Evolutionary conservation across 2,329 filamentous ascomycete species (phyloP), one percentile per base, ranked within the genome.

Genomic region (Conoideocrella luteorostrata): DNA sequence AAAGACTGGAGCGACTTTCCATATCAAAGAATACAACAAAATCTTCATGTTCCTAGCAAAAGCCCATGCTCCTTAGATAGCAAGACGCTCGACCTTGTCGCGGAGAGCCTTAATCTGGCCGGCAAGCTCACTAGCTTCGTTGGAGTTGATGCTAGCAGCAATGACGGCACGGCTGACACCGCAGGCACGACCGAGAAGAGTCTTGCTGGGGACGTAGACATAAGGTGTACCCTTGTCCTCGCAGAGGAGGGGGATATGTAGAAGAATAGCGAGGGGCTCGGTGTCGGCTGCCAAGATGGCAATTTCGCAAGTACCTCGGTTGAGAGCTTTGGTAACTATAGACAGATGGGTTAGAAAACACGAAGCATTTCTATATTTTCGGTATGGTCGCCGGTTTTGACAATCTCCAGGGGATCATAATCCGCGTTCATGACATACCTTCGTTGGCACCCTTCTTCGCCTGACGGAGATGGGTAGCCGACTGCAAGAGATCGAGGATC

Each of bases 31-130:
- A n/a, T n/a, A n/a, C 18, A 21, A 11, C 23, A 39, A n/a, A 15
- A 15, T 10, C 34, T n/a, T 29, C 23, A 18, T 13, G n/a, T 15
- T 12, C 22, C 23, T n/a, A 22, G 12, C 20, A 22, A n/a, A 13
- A n/a, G 7, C 21, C n/a, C 13, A 22, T 5, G 11, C 17, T 13
- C 5, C 55, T 79, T 84, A 96, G 71, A 96, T 95, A 74, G 91
- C 89, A 55, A 96, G 78, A 58, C 90, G 80, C 78, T 97, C 91
- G 44, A 97, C 87, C 81, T 95, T 94, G 70, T 94, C 87, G 76
- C 91, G 94, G 61, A 96, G 75, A 52, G 82, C 77, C 57, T 86
- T 79, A 67, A 97, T 96, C 75, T 94, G 88, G 60, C 80, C 78
- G 67, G 84, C 86, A 48, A 97, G 75, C 67, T 96, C 90, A 59